Base-by-base conservation (phyloP, 768 basidiomycete genomes). In the Polyporus arcularius region DNA sequence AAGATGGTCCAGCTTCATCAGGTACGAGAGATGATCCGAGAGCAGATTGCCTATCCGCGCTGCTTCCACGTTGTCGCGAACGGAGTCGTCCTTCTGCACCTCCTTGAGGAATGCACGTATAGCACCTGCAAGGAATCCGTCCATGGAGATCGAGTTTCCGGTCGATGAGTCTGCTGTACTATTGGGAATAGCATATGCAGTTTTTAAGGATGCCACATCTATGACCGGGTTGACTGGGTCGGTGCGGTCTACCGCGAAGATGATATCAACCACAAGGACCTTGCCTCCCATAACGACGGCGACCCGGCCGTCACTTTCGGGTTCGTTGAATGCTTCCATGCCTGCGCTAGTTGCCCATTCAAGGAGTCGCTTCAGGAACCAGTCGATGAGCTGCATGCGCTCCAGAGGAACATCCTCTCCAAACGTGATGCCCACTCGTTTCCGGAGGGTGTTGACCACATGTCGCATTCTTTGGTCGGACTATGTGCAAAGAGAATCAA, bases 261-360 rank as follows among this genome's bases (percentile, higher is more conserved):
- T 87, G 60, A 92, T 79, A 69, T 93, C 91, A 55, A 92, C 74
- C 38, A 92, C 90, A 10, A 93, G 75, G n/a, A 91, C 85, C 70
- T 90, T 90, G 2, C 91, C 91, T 4, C 85, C 91, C 40, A 92
- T 80, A 18, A 87, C 80, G 41, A 90, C 74, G 0, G 81, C 86
- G 42, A 81, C 75, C 28, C 76, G 75, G 15, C 80, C 82, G 40
- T 78, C 77, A 18, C 74, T 74, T 48, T 83, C 80, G 15, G 67
- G 68, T 63, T 91, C 90, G 61, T 80, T 83, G 76, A 89, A 92
- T 4, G 85, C 78, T 67, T 92, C 88, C 88, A 92, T 88, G 30
- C 87, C 89, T 4, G 80, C 85, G 30, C 80, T 74, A 16, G 78
- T 79, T 6, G 84, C 85, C 85, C 88, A 91, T 35, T 80, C 71